Conservation (phyloP, 371 early-diverging fungal species). For the Mortierella sp. region DNA sequence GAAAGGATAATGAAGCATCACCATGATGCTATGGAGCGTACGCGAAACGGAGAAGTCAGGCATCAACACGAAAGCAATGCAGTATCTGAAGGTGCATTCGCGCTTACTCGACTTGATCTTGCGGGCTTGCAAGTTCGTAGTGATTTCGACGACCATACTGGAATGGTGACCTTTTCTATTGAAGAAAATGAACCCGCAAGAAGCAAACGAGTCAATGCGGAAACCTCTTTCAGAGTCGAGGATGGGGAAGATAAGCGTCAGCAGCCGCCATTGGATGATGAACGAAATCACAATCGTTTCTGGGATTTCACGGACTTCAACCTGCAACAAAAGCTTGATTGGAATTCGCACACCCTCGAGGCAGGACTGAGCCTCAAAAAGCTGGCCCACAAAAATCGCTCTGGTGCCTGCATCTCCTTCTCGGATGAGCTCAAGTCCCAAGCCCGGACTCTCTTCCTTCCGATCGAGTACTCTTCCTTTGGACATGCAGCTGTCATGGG, state of each 20-base stretch:
- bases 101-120: conserved; percentile 7
- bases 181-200: not conserved
- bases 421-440: conserved; percentile 25
- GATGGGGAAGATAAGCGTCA: not conserved
- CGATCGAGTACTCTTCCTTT: conserved; percentile 69
- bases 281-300: not conserved
- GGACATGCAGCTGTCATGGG: conserved; percentile 76
- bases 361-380: not conserved
- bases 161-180: conserved; percentile 38
- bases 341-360: not conserved
- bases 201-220: not conserved
- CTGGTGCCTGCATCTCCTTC: conserved; percentile 19
- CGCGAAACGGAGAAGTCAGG: conserved; percentile 13
- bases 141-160: conserved; percentile 14
- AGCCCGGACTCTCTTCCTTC: conserved; percentile 58
- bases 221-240: not conserved
- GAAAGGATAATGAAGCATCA: conserved; percentile 13
- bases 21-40: not conserved
- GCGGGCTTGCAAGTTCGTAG: conserved; percentile 30
- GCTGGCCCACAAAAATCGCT: not conserved
- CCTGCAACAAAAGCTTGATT: conserved; percentile 2
- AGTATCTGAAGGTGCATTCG: not conserved
- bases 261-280: not conserved
- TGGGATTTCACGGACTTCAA: not conserved
- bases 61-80: conserved; percentile 14